Base-by-base conservation (phyloP, 495 filamentous ascomycete genomes). In the Glarea lozoyensis region DNA sequence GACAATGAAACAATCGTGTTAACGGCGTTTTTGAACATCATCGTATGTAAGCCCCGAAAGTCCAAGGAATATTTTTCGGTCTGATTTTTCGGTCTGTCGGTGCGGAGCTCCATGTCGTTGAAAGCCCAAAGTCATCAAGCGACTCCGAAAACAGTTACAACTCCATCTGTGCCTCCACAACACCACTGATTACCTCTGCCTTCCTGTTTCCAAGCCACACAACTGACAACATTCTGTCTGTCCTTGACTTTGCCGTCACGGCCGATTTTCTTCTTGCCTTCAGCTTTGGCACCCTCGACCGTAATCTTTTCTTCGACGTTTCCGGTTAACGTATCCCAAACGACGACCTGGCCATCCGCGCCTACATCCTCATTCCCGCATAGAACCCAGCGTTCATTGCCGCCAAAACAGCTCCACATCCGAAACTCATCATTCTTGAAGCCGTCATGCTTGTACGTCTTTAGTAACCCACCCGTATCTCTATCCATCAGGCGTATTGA, bases 301-400 rank as follows among this genome's bases (percentile, higher is more conserved):
- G 68, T 57, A 33, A 88, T 53, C 40, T 66, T 74, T 18, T 76
- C 70, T 40, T 82, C 67, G 29, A 82, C 54, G 40, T 79, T 76
- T 1, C 88, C 90, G 29, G 69, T 82, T 37, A 95, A 52, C n/a
- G 94, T 57, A 72, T 95, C 89, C 87, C 90, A 97, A 10, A 80
- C 86, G 71, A 83, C 87, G 13, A 94, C 70, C 51, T 78, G 72
- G 7, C 80, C 81, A 43, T 79, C 67, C 1, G 54, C 46, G 2
- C 59, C 55, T 12, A 57, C 62, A 22, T 63, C 59, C 19, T 49
- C 52, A 29, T 66, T 66, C 63, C 92, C 92, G 42, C 78, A 82
- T 16, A 98, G 55, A 7, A 93, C 86, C 24, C 78, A 82, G 27
- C 75, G 76, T 61, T 94, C 92, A 44, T 69, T 78, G 16, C 76